These are phyloP conservation scores for Boletus vinaceobasis DNA, from an alignment of 768 basidiomycete genomes.

Conservation along the genomic window DNA sequence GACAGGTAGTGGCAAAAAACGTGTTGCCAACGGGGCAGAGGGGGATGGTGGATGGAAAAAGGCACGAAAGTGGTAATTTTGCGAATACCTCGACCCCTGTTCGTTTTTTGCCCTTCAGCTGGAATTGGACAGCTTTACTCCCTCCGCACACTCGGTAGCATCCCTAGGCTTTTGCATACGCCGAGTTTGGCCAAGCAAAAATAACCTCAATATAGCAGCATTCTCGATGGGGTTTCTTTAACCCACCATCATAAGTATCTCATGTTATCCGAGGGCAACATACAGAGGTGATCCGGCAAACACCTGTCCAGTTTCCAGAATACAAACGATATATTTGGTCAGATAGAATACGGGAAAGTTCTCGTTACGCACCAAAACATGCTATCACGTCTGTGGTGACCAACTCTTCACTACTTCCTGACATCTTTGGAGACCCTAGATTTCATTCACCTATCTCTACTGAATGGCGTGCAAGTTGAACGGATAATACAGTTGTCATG, in stretches of 20 bases:
- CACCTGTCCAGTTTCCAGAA: neutral
- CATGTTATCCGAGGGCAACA: neutral
- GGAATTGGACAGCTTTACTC: neutral
- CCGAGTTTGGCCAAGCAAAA: neutral
- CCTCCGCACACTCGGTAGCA: neutral
- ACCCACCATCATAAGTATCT: neutral
- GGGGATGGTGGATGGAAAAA: constrained; percentile 17
- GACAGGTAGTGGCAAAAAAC: constrained; percentile 12
- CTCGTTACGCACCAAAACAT: neutral
- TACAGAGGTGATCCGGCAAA: neutral
- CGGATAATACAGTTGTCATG: neutral
- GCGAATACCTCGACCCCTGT: neutral
- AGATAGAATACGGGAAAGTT: neutral
- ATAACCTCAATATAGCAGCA: neutral
- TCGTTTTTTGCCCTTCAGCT: neutral
- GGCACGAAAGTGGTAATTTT: constrained; percentile 13
- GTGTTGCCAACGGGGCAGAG: constrained; percentile 2
- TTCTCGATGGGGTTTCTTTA: neutral
- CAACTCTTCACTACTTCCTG: neutral
- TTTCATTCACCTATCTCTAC: neutral
- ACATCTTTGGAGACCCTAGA: neutral
- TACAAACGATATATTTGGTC: neutral
- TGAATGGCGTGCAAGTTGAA: neutral
- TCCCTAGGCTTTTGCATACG: neutral
- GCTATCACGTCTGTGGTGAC: neutral